Evolutionary conservation across 2,329 filamentous ascomycete genomes (phyloP), one percentile per base, ranked within the genome.

Genomic region (Pseudonectria foliicola): DNA sequence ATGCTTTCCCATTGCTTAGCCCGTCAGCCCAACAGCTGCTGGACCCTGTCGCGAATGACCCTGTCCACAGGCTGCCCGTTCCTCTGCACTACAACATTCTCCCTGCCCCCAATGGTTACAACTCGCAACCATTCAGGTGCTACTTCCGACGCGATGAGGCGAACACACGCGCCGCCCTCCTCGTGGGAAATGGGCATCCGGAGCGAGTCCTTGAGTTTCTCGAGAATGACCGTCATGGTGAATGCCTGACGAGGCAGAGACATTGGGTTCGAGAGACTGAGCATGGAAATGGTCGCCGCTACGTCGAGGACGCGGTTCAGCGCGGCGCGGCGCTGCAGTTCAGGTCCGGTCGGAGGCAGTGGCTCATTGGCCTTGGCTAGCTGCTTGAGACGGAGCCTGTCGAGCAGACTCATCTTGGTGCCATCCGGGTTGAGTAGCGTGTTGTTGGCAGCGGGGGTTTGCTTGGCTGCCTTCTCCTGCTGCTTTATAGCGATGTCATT

Each of bases 351-450:
- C 2, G 82, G 64, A 0, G 80, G 77, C 0, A 70, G 57, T 4
- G 70, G 57, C 54, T 80, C 85, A 32, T 61, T 66, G 7, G 66
- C 58, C 46, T 72, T 71, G 55, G 73, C 67, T 46, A 71, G 59
- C 46, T 84, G 75, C 64, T 90, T 90, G 35, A 73, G 68, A 43
- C 82, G 80, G 44, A 93, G 75, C 31, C 84, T 80, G 56, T 89
- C 84, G 38, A 92, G 69, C 15, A 93, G 74, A 34, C 75, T 77
- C 64, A 82, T 78, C 62, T 79, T 68, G 29, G 60, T 58, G 28
- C 63, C 68, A 32, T 67, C 66, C 2, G 63, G 42, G 40, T 69
- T 71, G 25, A 62, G 45, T 36, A 59, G 46, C 0, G 57, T 45
- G 28, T 50, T 49, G 35, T 49, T 50, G 40, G 49, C 31, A 41